These are phyloP conservation scores for Spergularia bocconei DNA, from an alignment of 148 eudicot genomes.

Conservation along the genomic window DNA sequence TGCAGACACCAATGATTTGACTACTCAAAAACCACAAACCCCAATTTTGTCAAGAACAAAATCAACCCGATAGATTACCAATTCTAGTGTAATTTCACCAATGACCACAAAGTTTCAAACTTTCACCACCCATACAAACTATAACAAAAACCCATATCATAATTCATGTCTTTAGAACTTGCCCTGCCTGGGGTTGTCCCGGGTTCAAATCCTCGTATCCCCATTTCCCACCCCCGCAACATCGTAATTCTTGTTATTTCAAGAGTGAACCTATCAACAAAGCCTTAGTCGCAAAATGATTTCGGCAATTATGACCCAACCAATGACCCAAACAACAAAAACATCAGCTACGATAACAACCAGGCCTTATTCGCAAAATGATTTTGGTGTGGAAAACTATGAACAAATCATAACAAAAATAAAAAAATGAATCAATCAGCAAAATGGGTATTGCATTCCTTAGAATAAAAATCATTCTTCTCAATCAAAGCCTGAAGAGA, in stretches of 20 bases:
- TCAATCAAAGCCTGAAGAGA: conserved; percentile 59
- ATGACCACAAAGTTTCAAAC: conserved; percentile 2
- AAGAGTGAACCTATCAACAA: not conserved
- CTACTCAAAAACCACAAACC: not conserved
- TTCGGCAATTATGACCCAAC: no score
- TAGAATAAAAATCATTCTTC: conserved; percentile 66
- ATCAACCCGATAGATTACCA: not conserved
- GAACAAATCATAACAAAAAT: no score
- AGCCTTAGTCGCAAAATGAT: no score
- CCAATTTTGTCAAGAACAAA: not conserved
- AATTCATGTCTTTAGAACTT: not conserved
- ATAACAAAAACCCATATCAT: not conserved
- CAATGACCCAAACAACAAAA: no score
- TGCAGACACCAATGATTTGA: not conserved
- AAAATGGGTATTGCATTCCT: conserved; percentile 77
- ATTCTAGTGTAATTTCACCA: not conserved
- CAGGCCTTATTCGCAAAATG: not conserved
- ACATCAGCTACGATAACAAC: no score
- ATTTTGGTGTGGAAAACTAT: no score
- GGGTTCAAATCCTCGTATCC: no score
- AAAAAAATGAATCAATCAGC: conserved; percentile 17
- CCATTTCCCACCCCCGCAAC: no score
- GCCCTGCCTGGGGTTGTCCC: no score
- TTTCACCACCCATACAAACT: not conserved
- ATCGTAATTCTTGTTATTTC: not conserved